Evolutionary conservation across 371 early-diverging fungal species (phyloP).

Genomic region (Apophysomyces sp.): DNA sequence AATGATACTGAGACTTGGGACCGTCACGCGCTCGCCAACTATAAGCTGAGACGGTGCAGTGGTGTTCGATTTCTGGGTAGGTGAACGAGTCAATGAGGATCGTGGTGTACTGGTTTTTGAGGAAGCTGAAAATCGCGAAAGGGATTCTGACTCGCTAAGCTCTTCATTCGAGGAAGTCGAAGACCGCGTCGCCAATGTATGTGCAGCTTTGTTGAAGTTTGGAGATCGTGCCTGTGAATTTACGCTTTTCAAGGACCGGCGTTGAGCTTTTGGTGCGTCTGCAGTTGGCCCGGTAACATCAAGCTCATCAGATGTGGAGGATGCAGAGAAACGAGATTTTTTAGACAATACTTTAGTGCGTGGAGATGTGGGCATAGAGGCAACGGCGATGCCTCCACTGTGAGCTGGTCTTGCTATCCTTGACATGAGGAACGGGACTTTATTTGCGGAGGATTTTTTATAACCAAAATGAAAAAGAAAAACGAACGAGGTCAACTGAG

Average conservation of each 20-base stretch:
- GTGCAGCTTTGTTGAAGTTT: not conserved
- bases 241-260: slow-evolving; percentile 7
- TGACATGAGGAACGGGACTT: slow-evolving; percentile 7
- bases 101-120: slow-evolving; percentile 7
- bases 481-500: not conserved
- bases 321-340: not conserved
- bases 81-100: slow-evolving; percentile 7
- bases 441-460: not conserved
- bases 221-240: not conserved
- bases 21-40: slow-evolving; percentile 58
- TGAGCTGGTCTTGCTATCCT: slow-evolving; percentile 16
- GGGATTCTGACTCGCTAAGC: slow-evolving; percentile 9
- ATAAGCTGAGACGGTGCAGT: slow-evolving; percentile 2
- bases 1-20: slow-evolving; percentile 54
- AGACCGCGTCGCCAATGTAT: not conserved
- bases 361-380: not conserved
- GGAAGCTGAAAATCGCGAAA: slow-evolving; percentile 4
- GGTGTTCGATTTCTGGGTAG: not conserved
- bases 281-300: slow-evolving; percentile 11
- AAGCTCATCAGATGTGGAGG: slow-evolving; percentile 2
- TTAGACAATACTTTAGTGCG: not conserved
- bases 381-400: not conserved
- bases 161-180: slow-evolving; percentile 14
- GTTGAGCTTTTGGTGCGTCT: slow-evolving; percentile 15
- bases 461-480: not conserved